phyloP scores from a whole-genome alignment of 495 filamentous ascomycete species.

The Tetracladium marchalianum region DNA sequence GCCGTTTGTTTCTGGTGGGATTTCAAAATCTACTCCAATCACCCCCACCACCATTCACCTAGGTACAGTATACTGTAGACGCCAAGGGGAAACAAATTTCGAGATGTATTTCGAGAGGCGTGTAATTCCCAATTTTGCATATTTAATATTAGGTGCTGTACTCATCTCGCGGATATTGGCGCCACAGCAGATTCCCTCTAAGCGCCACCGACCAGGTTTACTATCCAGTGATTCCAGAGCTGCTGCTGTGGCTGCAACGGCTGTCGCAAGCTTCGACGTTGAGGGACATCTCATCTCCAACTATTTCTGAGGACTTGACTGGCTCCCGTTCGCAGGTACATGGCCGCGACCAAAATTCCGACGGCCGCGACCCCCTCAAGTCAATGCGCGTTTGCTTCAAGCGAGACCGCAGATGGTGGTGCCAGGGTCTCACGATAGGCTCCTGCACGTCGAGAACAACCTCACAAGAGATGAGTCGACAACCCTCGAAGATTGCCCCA shows the following conservation, averaged over 20 bases:
- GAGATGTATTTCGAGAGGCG: too few relatives aligned
- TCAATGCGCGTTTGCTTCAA: not conserved
- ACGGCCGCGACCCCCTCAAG: conserved; percentile 7
- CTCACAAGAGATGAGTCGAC: conserved; percentile 2
- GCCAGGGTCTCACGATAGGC: conserved; percentile 14
- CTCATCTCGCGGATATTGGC: too few relatives aligned
- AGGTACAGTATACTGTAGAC: too few relatives aligned
- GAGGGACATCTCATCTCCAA: conserved; percentile 14
- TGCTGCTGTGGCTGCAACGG: conserved; percentile 8
- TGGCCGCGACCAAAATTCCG: conserved; percentile 3
- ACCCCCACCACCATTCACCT: too few relatives aligned
- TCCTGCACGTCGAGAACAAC: conserved; percentile 10
- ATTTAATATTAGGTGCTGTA: too few relatives aligned
- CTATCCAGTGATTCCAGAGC: conserved; percentile 7
- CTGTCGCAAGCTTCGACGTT: conserved; percentile 6
- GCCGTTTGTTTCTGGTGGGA: too few relatives aligned
- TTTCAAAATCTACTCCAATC: too few relatives aligned
- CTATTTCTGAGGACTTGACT: conserved; percentile 14
- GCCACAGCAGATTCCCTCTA: too few relatives aligned
- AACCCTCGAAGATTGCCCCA: not conserved
- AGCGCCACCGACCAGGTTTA: conserved; percentile 9
- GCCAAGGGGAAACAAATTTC: too few relatives aligned
- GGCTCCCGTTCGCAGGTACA: conserved; percentile 13
- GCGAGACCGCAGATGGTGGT: conserved; percentile 8
- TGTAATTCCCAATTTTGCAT: too few relatives aligned